Base-by-base conservation (phyloP, 257 asterid genomes). In the Plantago major region DNA sequence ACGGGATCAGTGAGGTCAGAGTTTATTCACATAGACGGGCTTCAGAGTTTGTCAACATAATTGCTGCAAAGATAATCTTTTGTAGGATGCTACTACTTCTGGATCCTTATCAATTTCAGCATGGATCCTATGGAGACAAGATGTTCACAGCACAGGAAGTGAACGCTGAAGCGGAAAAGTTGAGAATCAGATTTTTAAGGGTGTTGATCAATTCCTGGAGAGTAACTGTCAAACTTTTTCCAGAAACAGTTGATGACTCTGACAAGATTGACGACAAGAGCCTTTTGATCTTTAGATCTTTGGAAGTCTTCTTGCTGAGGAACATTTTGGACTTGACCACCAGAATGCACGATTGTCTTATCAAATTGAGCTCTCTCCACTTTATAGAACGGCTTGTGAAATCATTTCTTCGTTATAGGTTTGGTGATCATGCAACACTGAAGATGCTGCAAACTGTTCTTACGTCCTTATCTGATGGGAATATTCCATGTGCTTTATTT, bases 201-300 rank as follows among this genome's bases (percentile, higher is more conserved):
- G 51, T 75, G 76, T 72, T 91, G 78, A 82, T 84, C 60, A 70
- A 59, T 57, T 79, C 94, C 53, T 91, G 98, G 98, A 81, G 67
- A 64, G 55, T 65, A 61, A 79, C 84, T 49, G 84, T 86, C 69
- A 78, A 82, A 78, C 80, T 75, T 55, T 71, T 67, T 67, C 77
- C 73, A 15, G 64, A 65, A 45, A 66, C 61, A 52, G 57, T n/a
- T 78, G 82, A 62, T 65, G 46, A 43, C 65, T 68, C 70, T 62
- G 72, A 74, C 51, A 68, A 69, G 55, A 64, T 60, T 58, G 87
- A 71, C 58, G 74, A 68, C 66, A 65, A 44, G 59, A 66, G 59
- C 51, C 42, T 63, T 71, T 67, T 90, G 9, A 50, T 78, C 72
- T 77, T 79, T 52, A 82, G 84, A 73, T 84, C 78, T 74, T 68